These are phyloP conservation scores for Saccharomyces hybrid DNA, from an alignment of 1,139 yeast genomes.

Conservation along the genomic window DNA sequence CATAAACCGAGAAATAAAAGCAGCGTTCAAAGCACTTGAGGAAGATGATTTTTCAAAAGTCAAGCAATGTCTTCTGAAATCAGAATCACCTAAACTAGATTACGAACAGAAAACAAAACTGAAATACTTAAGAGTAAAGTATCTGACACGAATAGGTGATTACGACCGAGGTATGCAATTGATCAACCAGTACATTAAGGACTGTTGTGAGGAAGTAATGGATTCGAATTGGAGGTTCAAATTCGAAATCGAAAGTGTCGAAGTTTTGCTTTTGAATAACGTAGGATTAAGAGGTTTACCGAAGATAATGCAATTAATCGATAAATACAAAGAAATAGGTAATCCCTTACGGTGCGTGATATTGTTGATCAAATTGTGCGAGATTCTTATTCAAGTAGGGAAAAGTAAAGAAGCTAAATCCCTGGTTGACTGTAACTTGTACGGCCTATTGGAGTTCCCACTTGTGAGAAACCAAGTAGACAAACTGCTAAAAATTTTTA, in stretches of 20 bases:
- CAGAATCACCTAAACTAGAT: slow-evolving; percentile 8
- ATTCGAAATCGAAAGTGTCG: slow-evolving; percentile 19
- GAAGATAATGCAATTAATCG: slow-evolving; percentile 14
- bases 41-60: not conserved
- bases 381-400: slow-evolving; percentile 9
- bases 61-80: not conserved
- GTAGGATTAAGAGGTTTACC: slow-evolving; percentile 19
- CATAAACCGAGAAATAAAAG: not conserved
- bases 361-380: slow-evolving; percentile 9
- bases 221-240: slow-evolving; percentile 21
- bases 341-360: slow-evolving; percentile 17
- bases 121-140: slow-evolving; percentile 10
- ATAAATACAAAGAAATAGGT: slow-evolving; percentile 11
- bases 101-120: slow-evolving; percentile 14
- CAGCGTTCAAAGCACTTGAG: not conserved
- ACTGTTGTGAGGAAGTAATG: slow-evolving; percentile 8
- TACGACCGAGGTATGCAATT: slow-evolving; percentile 16
- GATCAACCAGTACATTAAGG: slow-evolving; percentile 10
- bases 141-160: slow-evolving; percentile 13
- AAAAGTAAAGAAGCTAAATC: slow-evolving; percentile 9
- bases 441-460: slow-evolving; percentile 2
- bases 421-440: slow-evolving; percentile 4
- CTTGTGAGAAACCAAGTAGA: not conserved
- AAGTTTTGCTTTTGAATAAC: slow-evolving; percentile 15
- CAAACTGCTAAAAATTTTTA: not conserved